Evolutionary conservation across 75 land plant species (phyloP).

Genomic region (Adiantum capillusveneris): DNA sequence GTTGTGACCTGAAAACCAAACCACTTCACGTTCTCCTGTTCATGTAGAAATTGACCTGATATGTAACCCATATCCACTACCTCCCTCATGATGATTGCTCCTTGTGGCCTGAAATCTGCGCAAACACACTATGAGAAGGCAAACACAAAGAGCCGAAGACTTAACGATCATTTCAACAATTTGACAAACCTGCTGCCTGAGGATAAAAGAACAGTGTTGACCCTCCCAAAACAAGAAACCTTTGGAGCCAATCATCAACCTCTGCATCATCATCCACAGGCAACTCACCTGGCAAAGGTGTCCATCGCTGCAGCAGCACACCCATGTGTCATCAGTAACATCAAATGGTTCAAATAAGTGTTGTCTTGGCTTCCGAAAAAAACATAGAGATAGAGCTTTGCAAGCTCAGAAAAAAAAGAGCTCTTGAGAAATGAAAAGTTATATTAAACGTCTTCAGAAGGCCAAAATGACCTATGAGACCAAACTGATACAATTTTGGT

Average conservation of each 20-base stretch:
- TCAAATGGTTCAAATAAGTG: too few relatives aligned
- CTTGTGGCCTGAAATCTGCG: slow-evolving; percentile 83
- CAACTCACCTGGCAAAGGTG: slow-evolving; percentile 78
- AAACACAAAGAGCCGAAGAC: too few relatives aligned
- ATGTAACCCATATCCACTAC: slow-evolving; percentile 61
- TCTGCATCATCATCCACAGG: slow-evolving; percentile 55
- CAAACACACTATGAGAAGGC: too few relatives aligned
- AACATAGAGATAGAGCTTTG: too few relatives aligned
- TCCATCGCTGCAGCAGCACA: slow-evolving; percentile 59
- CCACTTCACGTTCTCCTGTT: slow-evolving; percentile 40
- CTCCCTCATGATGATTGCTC: slow-evolving; percentile 63
- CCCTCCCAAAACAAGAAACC: slow-evolving; percentile 89
- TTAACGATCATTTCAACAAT: too few relatives aligned
- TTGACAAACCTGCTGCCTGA: slow-evolving; percentile 53
- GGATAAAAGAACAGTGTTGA: slow-evolving; percentile 64
- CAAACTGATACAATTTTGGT: too few relatives aligned
- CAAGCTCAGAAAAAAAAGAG: too few relatives aligned
- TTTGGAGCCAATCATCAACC: slow-evolving; percentile 94
- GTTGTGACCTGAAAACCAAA: slow-evolving; percentile 69
- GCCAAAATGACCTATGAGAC: too few relatives aligned
- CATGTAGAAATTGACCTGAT: slow-evolving; percentile 25
- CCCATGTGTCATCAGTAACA: too few relatives aligned
- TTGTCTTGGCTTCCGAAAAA: too few relatives aligned
- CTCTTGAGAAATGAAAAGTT: too few relatives aligned
- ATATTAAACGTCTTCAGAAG: too few relatives aligned